phyloP scores from a whole-genome alignment of 495 filamentous ascomycete genomes.

The Apiosordaria backusii region DNA sequence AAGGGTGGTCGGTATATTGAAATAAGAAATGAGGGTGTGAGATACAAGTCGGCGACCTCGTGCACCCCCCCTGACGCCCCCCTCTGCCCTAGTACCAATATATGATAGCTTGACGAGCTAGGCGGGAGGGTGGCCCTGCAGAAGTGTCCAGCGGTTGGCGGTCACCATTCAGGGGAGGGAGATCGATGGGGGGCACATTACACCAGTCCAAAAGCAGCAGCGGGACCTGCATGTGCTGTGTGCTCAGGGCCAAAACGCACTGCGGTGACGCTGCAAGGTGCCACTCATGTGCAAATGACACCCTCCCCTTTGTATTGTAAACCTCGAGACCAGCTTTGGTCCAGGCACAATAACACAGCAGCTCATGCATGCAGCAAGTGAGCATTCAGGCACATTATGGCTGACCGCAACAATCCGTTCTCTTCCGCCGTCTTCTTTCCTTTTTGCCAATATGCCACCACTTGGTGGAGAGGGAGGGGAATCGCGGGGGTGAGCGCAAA shows the following conservation, averaged over 20 bases:
- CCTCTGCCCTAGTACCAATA: slow-evolving; percentile 14
- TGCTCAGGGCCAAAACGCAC: slow-evolving; percentile 22
- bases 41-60: slow-evolving; percentile 16
- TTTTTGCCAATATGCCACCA: not conserved
- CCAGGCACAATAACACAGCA: not conserved
- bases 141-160: not conserved
- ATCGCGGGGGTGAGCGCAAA: not conserved
- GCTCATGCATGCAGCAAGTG: slow-evolving; percentile 4
- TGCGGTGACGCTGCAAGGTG: slow-evolving; percentile 21
- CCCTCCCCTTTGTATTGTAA: not conserved
- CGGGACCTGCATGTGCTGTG: slow-evolving; percentile 31
- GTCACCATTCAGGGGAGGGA: not conserved
- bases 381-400: slow-evolving; percentile 9
- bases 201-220: slow-evolving; percentile 16
- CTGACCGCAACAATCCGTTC: not conserved
- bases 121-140: slow-evolving; percentile 12
- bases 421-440: not conserved
- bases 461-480: not conserved
- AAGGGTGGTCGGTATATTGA: slow-evolving; percentile 2
- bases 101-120: slow-evolving; percentile 19
- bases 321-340: not conserved
- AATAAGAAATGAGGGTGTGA: slow-evolving; percentile 3
- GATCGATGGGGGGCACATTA: not conserved
- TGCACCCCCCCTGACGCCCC: slow-evolving; percentile 6
- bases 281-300: not conserved